Evolutionary conservation across 2,329 filamentous ascomycete species (phyloP), one percentile per base, ranked within the genome.

Genomic region (Eutypa lata): DNA sequence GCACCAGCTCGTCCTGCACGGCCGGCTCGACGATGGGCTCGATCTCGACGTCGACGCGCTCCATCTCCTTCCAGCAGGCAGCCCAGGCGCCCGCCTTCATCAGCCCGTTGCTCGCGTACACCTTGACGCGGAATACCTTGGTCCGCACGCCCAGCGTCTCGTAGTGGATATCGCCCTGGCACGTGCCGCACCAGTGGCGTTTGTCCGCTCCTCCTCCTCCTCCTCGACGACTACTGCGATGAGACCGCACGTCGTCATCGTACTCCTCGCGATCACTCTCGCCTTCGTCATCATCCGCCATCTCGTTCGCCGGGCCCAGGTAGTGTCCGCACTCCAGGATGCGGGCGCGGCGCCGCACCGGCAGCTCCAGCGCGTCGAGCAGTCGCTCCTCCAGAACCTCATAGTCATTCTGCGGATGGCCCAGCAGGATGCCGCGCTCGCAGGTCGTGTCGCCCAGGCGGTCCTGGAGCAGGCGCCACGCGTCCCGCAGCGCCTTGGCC

Each of bases 31-130:
- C 79, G 64, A 87, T 82, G 3, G 94, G 89, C 62, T 89, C 84
- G 49, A 99, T 83, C 70, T 97, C 93, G 1, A 96, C 90, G 65
- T 99, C 94, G 0, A 97, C 90, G n/a, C 93, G 83, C 73, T 99
- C 94, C 94, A 99, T 99, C 71, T 97, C 93, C 61, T 84, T 89
- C 93, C 93, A 99, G 53, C 90, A 93, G 2, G 92, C 92, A 4
- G 84, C 83, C 94, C 94, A 99, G 0, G 94, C 93, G 0, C 91
- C 91, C 5, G 90, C 87, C 53, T 86, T 84, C 90, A 99, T 96
- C 47, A 97, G 75, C 0, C 94, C 94, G 69, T 97, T 99, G 49
- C 91, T 93, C 1, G 94, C 94, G 65, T 93, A 99, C 1, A 97
- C 87, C 66, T 91, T 94, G 68, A 97, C 80, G 28, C 86, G 82